Percentiles rank a stretch among this genome's conserved stretches.
Conservation (phyloP, 441 rosid genomes). For the Mallotus japonicus region DNA sequence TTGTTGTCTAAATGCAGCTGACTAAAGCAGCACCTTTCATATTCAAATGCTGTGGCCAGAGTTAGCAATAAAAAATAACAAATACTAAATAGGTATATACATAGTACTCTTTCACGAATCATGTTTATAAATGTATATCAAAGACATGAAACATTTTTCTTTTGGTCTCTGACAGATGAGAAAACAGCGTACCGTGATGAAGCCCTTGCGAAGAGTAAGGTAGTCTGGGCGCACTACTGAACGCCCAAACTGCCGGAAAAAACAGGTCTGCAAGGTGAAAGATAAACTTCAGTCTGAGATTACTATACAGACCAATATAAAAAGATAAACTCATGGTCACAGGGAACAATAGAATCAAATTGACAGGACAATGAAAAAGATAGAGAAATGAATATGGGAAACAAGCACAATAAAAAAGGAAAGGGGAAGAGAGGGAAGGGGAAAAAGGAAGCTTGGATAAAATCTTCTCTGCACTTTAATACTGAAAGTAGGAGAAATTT, state of each 20-base stretch:
- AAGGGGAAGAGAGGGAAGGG: neutral
- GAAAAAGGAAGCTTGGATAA: neutral
- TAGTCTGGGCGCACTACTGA: slow-evolving; percentile 84
- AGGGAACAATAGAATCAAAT: neutral
- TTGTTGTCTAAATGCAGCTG: neutral
- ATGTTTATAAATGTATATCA: neutral
- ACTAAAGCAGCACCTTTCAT: neutral
- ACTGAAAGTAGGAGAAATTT: neutral
- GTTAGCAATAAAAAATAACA: neutral
- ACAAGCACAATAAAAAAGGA: neutral
- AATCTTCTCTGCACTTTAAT: neutral
- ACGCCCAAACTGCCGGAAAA: slow-evolving; percentile 76
- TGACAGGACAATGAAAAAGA: neutral
- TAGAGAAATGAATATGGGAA: neutral
- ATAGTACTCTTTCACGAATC: neutral
- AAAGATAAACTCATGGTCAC: neutral
- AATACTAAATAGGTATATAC: neutral
- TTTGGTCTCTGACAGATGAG: neutral
- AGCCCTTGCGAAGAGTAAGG: slow-evolving; percentile 80
- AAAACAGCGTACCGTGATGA: slow-evolving; percentile 54
- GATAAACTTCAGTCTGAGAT: slow-evolving; percentile 18
- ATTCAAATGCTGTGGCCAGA: neutral
- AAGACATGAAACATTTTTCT: neutral
- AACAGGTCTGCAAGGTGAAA: slow-evolving; percentile 58
- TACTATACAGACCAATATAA: slow-evolving; percentile 5